Conservation (phyloP, 1,284 basidiomycete species). For the Ustilago xerochloae region DNA sequence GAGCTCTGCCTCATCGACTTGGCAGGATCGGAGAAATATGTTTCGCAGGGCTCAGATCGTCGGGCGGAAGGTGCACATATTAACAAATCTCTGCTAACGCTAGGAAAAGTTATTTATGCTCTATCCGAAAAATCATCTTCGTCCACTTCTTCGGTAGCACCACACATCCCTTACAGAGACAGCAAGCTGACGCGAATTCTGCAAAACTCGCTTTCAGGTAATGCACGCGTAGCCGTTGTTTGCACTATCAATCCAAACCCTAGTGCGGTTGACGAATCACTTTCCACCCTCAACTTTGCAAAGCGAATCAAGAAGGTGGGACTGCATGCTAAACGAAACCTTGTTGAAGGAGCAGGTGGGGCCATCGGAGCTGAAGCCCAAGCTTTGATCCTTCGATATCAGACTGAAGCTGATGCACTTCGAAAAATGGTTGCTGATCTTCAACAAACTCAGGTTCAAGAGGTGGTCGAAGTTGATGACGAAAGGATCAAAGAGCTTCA, state of each 20-base stretch:
- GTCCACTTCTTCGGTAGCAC: not conserved
- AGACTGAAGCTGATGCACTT: constrained; percentile 58
- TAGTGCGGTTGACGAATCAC: constrained; percentile 77
- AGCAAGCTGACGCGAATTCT: constrained; percentile 92
- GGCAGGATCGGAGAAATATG: constrained; percentile 93
- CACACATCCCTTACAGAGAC: constrained; percentile 91
- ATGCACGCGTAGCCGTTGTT: constrained; percentile 94
- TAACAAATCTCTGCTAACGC: constrained; percentile 71
- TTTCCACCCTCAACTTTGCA: constrained; percentile 87
- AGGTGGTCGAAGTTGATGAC: constrained; percentile 21
- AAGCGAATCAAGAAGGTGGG: constrained; percentile 82
- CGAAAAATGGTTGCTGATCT: constrained; percentile 53
- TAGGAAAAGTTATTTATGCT: constrained; percentile 66
- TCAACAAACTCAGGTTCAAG: constrained; percentile 13
- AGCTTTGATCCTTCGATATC: constrained; percentile 59
- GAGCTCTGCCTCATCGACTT: constrained; percentile 86
- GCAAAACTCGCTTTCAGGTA: constrained; percentile 91
- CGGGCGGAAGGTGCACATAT: constrained; percentile 71
- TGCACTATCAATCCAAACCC: constrained; percentile 77
- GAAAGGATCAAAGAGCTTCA: constrained; percentile 49
- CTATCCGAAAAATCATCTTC: constrained; percentile 52
- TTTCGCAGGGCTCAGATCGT: constrained; percentile 53
- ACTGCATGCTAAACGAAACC: constrained; percentile 89
- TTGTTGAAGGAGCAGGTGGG: constrained; percentile 72
- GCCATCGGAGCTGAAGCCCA: constrained; percentile 56